phyloP scores from a whole-genome alignment of 2,329 filamentous ascomycete genomes.

The Sporothrix mexicana region DNA sequence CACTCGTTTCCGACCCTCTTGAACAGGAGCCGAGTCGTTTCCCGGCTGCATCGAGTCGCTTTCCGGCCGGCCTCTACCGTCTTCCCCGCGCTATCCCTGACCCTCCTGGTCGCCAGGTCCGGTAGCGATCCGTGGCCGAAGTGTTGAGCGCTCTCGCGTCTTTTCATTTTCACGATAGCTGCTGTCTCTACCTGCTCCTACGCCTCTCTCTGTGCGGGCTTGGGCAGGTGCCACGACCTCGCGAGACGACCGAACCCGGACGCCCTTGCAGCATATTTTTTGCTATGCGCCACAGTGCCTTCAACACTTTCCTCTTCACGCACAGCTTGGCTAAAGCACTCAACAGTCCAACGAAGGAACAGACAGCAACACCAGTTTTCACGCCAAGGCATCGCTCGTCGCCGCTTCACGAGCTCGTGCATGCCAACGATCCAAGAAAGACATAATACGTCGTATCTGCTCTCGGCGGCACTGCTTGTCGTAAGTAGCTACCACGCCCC shows the following conservation, averaged over 20 bases:
- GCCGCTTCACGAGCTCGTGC: background rate
- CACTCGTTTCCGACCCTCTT: background rate
- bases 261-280: background rate
- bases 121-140: background rate
- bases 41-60: background rate
- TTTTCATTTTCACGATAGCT: background rate
- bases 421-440: too few species aligned
- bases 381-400: background rate
- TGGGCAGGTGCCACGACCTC: constrained; percentile 4
- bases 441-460: background rate
- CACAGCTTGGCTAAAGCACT: background rate
- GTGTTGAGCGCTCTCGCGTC: background rate
- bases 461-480: background rate
- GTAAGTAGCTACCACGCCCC: constrained; percentile 10
- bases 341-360: background rate
- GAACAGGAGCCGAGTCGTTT: background rate
- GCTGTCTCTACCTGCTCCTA: background rate
- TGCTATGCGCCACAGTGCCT: background rate
- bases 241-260: constrained; percentile 8
- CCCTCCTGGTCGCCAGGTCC: constrained; percentile 2
- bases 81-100: background rate
- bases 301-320: background rate
- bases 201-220: background rate
- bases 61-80: background rate
- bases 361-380: background rate